Evolutionary conservation across 1,284 basidiomycete species (phyloP).

Genomic region (Xanthoconium separans): DNA sequence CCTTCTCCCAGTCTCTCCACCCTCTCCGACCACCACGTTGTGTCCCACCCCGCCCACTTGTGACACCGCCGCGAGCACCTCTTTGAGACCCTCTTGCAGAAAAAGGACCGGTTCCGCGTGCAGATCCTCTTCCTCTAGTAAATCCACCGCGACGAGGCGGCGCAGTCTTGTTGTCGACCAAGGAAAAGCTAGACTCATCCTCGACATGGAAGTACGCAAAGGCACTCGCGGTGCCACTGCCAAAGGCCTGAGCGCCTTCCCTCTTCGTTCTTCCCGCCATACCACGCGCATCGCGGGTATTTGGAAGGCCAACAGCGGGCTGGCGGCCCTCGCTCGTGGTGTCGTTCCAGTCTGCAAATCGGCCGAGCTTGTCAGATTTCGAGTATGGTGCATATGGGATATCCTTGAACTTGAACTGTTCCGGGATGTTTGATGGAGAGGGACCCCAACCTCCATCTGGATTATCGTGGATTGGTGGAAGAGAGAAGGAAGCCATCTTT

Average conservation of each 20-base stretch:
- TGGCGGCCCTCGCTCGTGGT: conserved; percentile 64
- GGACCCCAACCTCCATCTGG: conserved; percentile 84
- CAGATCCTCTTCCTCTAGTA: conserved; percentile 54
- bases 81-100: conserved; percentile 46
- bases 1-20: conserved; percentile 96
- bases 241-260: conserved; percentile 70
- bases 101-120: conserved; percentile 46
- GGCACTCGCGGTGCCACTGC: conserved; percentile 85
- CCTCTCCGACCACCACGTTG: conserved; percentile 74
- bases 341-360: conserved; percentile 98
- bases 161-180: conserved; percentile 86
- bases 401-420: conserved; percentile 83
- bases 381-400: conserved; percentile 97
- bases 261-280: conserved; percentile 55
- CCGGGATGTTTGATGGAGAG: conserved; percentile 70
- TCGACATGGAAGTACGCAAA: conserved; percentile 99
- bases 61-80: conserved; percentile 45
- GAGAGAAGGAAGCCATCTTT: conserved; percentile 69
- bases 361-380: conserved; percentile 97
- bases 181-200: conserved; percentile 96
- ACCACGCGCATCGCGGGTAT: conserved; percentile 49
- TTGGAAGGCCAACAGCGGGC: conserved; percentile 48
- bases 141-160: conserved; percentile 66
- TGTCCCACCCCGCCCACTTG: conserved; percentile 39
- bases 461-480: conserved; percentile 78